Conservation (phyloP, 1,284 basidiomycete species). For the Puccinia coronata region DNA sequence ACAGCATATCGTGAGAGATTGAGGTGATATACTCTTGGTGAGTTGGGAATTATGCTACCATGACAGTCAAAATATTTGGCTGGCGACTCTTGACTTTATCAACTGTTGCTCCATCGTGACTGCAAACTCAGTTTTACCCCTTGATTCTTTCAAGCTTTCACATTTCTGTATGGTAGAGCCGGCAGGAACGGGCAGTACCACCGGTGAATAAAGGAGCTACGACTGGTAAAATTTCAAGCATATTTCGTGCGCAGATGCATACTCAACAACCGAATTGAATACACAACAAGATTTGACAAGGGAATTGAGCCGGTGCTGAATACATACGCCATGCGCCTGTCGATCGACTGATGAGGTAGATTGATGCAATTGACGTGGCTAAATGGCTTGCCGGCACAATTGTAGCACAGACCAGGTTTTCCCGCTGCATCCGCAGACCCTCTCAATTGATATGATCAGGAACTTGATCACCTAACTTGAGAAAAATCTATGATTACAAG, state of each 20-base stretch:
- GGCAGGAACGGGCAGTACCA: not conserved
- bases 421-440: slow-evolving; percentile 28
- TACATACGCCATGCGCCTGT: slow-evolving; percentile 24
- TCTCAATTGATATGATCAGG: slow-evolving; percentile 23
- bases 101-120: not conserved
- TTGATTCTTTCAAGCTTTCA: not conserved
- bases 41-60: not conserved
- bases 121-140: not conserved
- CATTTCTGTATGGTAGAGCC: slow-evolving; percentile 3
- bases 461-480: slow-evolving; percentile 22
- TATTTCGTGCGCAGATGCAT: slow-evolving; percentile 19
- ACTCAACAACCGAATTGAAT: slow-evolving; percentile 19
- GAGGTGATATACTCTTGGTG: not conserved
- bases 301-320: slow-evolving; percentile 24
- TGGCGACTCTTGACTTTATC: not conserved
- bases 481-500: slow-evolving; percentile 19
- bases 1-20: not conserved
- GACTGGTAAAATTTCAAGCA: slow-evolving; percentile 22
- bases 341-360: slow-evolving; percentile 41
- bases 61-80: not conserved
- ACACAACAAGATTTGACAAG: slow-evolving; percentile 36
- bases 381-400: slow-evolving; percentile 23
- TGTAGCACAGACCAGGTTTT: slow-evolving; percentile 8
- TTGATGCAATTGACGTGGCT: slow-evolving; percentile 12
- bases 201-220: slow-evolving; percentile 11